Evolutionary conservation across 2,329 filamentous ascomycete species (phyloP).

Genomic region (Neobulgaria alba): DNA sequence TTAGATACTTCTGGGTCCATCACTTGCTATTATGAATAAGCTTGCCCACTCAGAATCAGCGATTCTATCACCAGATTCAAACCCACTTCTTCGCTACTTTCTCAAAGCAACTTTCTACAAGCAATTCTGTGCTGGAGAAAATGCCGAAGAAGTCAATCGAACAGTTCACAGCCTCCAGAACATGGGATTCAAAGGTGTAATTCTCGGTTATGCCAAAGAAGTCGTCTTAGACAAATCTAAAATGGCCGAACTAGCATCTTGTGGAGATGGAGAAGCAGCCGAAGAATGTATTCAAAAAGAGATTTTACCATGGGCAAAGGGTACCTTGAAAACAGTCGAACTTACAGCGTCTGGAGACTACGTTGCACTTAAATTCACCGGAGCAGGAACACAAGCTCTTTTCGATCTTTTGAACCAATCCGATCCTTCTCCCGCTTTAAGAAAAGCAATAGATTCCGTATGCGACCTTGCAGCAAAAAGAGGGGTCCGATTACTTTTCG

Average conservation of each 20-base stretch:
- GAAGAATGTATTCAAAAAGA: constrained; percentile 46
- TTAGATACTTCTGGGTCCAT: constrained; percentile 56
- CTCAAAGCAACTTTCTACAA: constrained; percentile 80
- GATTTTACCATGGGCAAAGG: constrained; percentile 62
- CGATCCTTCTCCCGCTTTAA: constrained; percentile 55
- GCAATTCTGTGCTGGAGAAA: constrained; percentile 85
- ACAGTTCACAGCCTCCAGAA: constrained; percentile 59
- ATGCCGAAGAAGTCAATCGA: constrained; percentile 53
- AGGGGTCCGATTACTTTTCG: constrained; percentile 68
- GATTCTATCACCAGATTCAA: constrained; percentile 65
- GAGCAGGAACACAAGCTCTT: constrained; percentile 67
- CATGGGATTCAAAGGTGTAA: constrained; percentile 75
- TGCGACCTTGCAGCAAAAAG: constrained; percentile 63
- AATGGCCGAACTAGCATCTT: constrained; percentile 35
- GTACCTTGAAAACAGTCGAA: constrained; percentile 64
- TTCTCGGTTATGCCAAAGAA: constrained; percentile 76
- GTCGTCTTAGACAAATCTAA: constrained; percentile 59
- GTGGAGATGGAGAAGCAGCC: constrained; percentile 39
- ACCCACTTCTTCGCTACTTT: constrained; percentile 59
- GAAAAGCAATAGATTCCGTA: constrained; percentile 62
- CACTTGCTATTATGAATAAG: constrained; percentile 56
- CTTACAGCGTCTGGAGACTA: constrained; percentile 43
- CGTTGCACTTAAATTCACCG: constrained; percentile 61
- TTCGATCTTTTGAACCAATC: constrained; percentile 54
- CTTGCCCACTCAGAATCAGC: constrained; percentile 62